These are phyloP conservation scores for Oryza australiensis DNA, from an alignment of 176 grass and related monocot species.

Conservation along the genomic window DNA sequence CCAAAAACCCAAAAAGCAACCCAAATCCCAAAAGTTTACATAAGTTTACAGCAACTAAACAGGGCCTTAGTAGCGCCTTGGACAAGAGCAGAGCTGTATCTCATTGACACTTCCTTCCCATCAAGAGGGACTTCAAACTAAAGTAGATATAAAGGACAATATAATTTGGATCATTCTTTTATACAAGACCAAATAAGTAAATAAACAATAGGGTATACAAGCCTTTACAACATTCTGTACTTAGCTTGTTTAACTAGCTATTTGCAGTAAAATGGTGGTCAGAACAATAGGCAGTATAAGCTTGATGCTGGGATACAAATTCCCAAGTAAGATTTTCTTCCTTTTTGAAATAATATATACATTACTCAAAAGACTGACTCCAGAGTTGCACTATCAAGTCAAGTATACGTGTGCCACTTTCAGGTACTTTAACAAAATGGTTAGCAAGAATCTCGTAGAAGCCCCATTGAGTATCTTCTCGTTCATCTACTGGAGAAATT, in stretches of 20 bases:
- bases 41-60: too few species aligned
- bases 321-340: not conserved
- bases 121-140: slow-evolving; percentile 67
- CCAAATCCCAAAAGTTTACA: too few species aligned
- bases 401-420: slow-evolving; percentile 78
- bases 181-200: not conserved
- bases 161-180: not conserved
- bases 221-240: not conserved
- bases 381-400: slow-evolving; percentile 96
- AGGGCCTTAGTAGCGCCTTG: slow-evolving; percentile 94
- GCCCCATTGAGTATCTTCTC: slow-evolving; percentile 46
- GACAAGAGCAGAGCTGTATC: slow-evolving; percentile 95
- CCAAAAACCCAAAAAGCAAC: too few species aligned
- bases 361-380: slow-evolving; percentile 67
- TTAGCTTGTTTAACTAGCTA: not conserved
- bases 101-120: slow-evolving; percentile 63
- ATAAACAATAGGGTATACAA: slow-evolving; percentile 2
- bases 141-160: slow-evolving; percentile 3
- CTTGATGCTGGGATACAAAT: not conserved
- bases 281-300: not conserved
- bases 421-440: slow-evolving; percentile 73
- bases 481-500: slow-evolving; percentile 48
- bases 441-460: slow-evolving; percentile 94
- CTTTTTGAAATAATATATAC: not conserved
- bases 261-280: not conserved